These are phyloP conservation scores for Acrocalymma vagum DNA, from an alignment of 2,329 filamentous ascomycete species.

Conservation along the genomic window DNA sequence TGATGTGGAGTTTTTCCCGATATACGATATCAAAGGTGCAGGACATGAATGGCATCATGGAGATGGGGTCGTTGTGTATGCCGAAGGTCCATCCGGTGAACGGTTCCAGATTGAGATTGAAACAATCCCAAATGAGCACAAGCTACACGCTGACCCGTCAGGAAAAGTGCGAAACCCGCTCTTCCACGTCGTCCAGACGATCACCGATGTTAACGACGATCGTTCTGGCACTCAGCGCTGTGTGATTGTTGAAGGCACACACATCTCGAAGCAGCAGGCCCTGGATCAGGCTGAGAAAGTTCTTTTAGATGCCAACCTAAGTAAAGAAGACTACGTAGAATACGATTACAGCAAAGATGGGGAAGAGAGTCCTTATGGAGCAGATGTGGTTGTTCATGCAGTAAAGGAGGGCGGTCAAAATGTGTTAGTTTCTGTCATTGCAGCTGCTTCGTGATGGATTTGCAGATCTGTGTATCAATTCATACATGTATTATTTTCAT, in stretches of 20 bases:
- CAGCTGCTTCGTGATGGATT: too few species aligned
- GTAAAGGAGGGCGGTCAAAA: conserved; percentile 55
- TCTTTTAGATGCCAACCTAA: conserved; percentile 39
- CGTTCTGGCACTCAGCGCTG: conserved; percentile 43
- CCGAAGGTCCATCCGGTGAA: conserved; percentile 2
- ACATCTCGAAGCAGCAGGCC: conserved; percentile 49
- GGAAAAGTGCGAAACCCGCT: conserved; percentile 36
- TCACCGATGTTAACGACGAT: conserved; percentile 55
- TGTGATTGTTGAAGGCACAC: conserved; percentile 53
- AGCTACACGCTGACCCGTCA: conserved; percentile 10
- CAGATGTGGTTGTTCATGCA: conserved; percentile 55
- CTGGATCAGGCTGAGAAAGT: conserved; percentile 42
- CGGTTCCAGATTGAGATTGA: conserved; percentile 9
- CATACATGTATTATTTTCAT: too few species aligned
- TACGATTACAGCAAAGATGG: conserved; percentile 44
- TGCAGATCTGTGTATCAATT: too few species aligned
- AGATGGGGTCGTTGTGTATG: conserved; percentile 8
- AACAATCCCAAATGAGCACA: background rate
- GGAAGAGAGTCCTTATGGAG: conserved; percentile 55
- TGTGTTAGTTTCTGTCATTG: conserved; percentile 44
- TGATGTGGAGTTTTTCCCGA: conserved; percentile 2
- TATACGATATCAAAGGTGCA: conserved; percentile 5
- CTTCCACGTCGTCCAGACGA: conserved; percentile 55
- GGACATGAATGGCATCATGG: conserved; percentile 5
- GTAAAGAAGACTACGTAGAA: conserved; percentile 47